A percentile compares a stretch with the other conserved stretches of the same genome.
These are phyloP conservation scores for Tulasnella sp. DNA, from an alignment of 768 basidiomycete species.

Conservation along the genomic window DNA sequence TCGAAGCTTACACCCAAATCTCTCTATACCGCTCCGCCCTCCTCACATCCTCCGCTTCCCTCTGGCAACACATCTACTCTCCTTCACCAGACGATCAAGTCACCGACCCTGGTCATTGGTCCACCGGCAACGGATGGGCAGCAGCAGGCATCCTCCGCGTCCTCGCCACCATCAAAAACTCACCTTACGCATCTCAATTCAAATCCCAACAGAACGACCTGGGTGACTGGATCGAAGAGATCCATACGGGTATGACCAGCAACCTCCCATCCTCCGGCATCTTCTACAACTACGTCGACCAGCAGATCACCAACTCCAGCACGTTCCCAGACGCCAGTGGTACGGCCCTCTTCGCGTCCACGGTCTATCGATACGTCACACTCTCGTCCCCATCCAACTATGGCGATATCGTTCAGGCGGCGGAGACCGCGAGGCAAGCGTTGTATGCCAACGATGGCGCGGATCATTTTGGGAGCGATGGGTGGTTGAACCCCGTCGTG, in stretches of 20 bases:
- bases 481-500: conserved; percentile 18
- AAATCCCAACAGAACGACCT: conserved; percentile 19
- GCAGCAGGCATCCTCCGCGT: conserved; percentile 25
- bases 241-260: conserved; percentile 17
- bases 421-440: not conserved
- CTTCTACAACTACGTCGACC: conserved; percentile 23
- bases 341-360: conserved; percentile 24
- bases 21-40: conserved; percentile 23
- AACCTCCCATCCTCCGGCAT: conserved; percentile 18
- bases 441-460: conserved; percentile 8
- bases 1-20: conserved; percentile 24
- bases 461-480: conserved; percentile 14
- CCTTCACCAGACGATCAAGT: not conserved
- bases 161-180: conserved; percentile 23
- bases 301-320: not conserved
- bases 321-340: conserved; percentile 20
- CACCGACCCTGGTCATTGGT: conserved; percentile 22
- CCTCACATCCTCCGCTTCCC: conserved; percentile 7
- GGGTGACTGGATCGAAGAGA: conserved; percentile 22
- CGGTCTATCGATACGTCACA: conserved; percentile 22
- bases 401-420: not conserved
- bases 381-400: not conserved
- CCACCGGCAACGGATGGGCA: conserved; percentile 28
- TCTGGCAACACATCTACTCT: conserved; percentile 26
- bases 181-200: conserved; percentile 16